Evolutionary conservation across 2,329 filamentous ascomycete genomes (phyloP).

Genomic region (Aschersonia sp.): DNA sequence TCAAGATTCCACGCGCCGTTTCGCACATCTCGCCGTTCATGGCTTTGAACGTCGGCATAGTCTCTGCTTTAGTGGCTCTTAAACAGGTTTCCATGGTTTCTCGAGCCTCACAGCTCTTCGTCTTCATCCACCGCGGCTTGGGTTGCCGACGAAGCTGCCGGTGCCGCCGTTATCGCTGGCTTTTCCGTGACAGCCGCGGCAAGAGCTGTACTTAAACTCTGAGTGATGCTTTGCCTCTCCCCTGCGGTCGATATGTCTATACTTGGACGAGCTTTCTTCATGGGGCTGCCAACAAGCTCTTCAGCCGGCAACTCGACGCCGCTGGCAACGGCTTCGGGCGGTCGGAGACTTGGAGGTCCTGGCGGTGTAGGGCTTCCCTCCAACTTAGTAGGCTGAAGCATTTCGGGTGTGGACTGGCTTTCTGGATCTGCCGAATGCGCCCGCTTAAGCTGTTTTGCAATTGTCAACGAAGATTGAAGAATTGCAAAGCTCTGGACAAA

Average conservation of each 20-base stretch:
- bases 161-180: slow-evolving; percentile 7
- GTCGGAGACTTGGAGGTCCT: slow-evolving; percentile 3
- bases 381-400: slow-evolving; percentile 23
- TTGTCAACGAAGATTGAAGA: slow-evolving; percentile 4
- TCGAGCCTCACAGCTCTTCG: slow-evolving; percentile 21
- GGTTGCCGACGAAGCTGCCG: slow-evolving; percentile 8
- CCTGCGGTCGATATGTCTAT: slow-evolving; percentile 14
- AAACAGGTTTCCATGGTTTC: background rate
- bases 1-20: too few species aligned
- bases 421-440: slow-evolving; percentile 63
- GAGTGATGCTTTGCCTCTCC: slow-evolving; percentile 13
- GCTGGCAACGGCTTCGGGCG: slow-evolving; percentile 13
- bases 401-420: slow-evolving; percentile 20
- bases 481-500: background rate
- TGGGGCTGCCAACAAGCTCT: slow-evolving; percentile 48
- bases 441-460: slow-evolving; percentile 52
- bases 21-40: too few species aligned
- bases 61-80: too few species aligned
- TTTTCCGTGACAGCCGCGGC: slow-evolving; percentile 14
- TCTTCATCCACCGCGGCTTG: slow-evolving; percentile 19
- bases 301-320: slow-evolving; percentile 18
- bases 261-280: slow-evolving; percentile 63
- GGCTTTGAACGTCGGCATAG: too few species aligned
- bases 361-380: slow-evolving; percentile 25
- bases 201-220: slow-evolving; percentile 20